These are phyloP conservation scores for Senna siamea DNA, from an alignment of 306 rosid species.

Conservation along the genomic window DNA sequence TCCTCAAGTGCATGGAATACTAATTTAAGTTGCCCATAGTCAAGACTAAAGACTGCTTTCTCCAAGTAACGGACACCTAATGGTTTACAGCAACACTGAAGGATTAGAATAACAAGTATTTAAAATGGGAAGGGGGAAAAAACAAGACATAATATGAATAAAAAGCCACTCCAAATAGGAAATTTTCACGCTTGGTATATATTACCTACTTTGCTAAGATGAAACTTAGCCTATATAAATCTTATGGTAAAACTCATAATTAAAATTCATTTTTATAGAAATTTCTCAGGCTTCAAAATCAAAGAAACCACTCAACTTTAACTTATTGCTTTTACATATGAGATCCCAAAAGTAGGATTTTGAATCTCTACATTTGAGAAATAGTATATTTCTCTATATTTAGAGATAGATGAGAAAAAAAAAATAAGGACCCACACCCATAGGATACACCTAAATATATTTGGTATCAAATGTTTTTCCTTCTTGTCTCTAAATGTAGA, in stretches of 20 bases:
- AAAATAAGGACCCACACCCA: too few relatives aligned
- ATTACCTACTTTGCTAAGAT: constrained; percentile 13
- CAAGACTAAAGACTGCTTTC: constrained; percentile 93
- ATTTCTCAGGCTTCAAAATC: constrained; percentile 8
- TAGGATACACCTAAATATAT: too few relatives aligned
- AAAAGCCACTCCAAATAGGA: constrained; percentile 9
- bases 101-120: constrained; percentile 24
- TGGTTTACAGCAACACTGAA: constrained; percentile 34
- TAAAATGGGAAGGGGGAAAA: not conserved
- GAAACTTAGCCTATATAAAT: constrained; percentile 2
- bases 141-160: not conserved
- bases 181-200: not conserved
- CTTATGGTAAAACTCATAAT: not conserved
- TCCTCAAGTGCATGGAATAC: constrained; percentile 98
- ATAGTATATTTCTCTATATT: too few relatives aligned
- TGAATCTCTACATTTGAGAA: too few relatives aligned
- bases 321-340: constrained; percentile 7
- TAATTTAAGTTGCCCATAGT: constrained; percentile 92
- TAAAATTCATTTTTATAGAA: not conserved
- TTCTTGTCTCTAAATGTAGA: too few relatives aligned
- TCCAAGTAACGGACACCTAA: constrained; percentile 96
- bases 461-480: too few relatives aligned
- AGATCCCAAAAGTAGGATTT: constrained; percentile 8
- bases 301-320: not conserved
- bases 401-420: too few relatives aligned